Evolutionary conservation across 257 asterid genomes (phyloP), one percentile per base, ranked within the genome.

Genomic region (Primulina eburnea): DNA sequence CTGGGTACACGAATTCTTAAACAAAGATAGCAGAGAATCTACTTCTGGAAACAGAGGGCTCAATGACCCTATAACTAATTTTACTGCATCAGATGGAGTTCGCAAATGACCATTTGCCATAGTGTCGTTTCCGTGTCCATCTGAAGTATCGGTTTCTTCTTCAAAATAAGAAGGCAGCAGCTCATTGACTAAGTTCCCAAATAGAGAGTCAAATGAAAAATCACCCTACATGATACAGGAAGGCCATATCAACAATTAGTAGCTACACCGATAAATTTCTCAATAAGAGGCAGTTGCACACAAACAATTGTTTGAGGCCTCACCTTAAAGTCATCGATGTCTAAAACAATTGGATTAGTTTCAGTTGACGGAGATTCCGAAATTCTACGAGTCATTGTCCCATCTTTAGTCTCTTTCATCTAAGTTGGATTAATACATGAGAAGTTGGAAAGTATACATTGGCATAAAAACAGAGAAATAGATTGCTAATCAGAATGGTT

Each of bases 281-380:
- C 71, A 71, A 64, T 55, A 7, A 21, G n/a, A 68, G 60, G 60
- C 37, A 28, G 32, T 52, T 32, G 43, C 21, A 3, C 70, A 62
- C 55, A 40, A 57, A 28, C 18, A 77, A 4, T 53, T 30, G 61
- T 66, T 60, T 55, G 55, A 73, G 78, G 67, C 67, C 37, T 81
- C 79, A 91, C 99, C 97, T 94, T 91, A 68, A 93, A 90, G 82
- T 91, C 96, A 62, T 94, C 95, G 56, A 94, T 86, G 80, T 89
- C 92, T 29, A 94, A 84, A 85, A 91, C 90, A 82, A 88, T 97
- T n/a, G 90, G 97, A 76, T 53, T 66, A 18, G 88, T 77, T 55
- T 80, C 96, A 0, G 79, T 70, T 63, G 95, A 76, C 52, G 86
- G 74, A 38, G 98, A 79, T 80, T 83, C 85, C 57, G 91, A 82